Base-by-base conservation (phyloP, 108 stramenopile genomes). In the Hondaea fermentalgiana region DNA sequence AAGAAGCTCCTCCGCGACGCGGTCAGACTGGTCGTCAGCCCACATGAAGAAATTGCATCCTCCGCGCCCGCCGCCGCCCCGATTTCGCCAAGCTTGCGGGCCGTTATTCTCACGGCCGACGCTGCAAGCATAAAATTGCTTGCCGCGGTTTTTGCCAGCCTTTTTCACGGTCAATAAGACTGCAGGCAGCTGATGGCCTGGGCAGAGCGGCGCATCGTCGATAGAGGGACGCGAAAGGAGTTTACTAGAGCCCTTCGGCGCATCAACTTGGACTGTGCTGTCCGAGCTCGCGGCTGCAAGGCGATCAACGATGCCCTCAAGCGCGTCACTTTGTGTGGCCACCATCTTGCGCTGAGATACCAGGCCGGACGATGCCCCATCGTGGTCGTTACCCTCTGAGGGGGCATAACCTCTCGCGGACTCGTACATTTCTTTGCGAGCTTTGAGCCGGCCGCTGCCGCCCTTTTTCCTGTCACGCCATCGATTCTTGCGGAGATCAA, bases 31-130 rank as follows among this genome's bases (percentile, higher is more conserved):
- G n/a, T 88, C 60, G 3, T 88, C 88, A 5, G 60, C 43, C 88
- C 88, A 88, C 42, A 44, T 21, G 64, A 88, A 88, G 51, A 51
- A 88, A 4, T 64, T 69, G 64, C 88, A 88, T 23, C 76, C 76
- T 12, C 76, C 49, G 28, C 4, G n/a, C 45, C 51, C 51, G n/a
- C 51, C 49, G 25, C 64, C 64, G 3, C 76, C 76, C 8, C 76
- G 49, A 0, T 43, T 6, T 1, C 51, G 45, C 76, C 76, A 83
- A 12, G 76, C 19, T 45, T 47, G 51, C 51, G 45, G 49, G 42
- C 64, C 64, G 42, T 42, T 43, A 5, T 45, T 58, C 5, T 10
- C 10, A 0, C 87, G 57, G 21, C 53, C 59, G 14, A 88, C 19
- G 29, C 59, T 69, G 35, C 88, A 88, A 5, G 25, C 47, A 35